Evolutionary conservation across 2,329 filamentous ascomycete species (phyloP).

Genomic region (Chaetomium strumarium): DNA sequence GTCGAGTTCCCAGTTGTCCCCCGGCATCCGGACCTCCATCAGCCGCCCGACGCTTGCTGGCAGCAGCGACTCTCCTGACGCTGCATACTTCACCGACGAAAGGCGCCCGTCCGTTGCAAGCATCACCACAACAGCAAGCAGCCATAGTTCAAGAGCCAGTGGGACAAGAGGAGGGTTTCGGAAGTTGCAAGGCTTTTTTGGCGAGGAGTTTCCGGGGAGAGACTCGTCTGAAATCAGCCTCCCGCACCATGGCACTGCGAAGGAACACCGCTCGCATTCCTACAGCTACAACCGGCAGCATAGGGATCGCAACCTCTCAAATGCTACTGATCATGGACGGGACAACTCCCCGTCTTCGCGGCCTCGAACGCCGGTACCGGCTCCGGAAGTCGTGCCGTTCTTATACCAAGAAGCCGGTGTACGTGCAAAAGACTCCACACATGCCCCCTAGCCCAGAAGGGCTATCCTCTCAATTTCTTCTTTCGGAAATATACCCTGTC

Average conservation of each 20-base stretch:
- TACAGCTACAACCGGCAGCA: conserved; percentile 55
- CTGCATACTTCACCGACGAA: conserved; percentile 60
- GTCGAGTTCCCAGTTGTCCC: conserved; percentile 60
- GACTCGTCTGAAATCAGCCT: conserved; percentile 71
- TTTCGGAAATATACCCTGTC: conserved; percentile 9
- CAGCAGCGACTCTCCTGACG: conserved; percentile 56
- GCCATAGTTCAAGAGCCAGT: conserved; percentile 72
- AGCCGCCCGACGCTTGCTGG: conserved; percentile 35
- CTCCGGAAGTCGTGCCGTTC: conserved; percentile 95
- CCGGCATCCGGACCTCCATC: conserved; percentile 55
- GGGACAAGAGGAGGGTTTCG: conserved; percentile 66
- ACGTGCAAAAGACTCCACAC: conserved; percentile 33
- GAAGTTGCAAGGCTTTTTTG: conserved; percentile 87
- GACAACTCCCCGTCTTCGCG: conserved; percentile 72
- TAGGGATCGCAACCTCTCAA: conserved; percentile 77
- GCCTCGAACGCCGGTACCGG: conserved; percentile 78
- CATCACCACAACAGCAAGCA: conserved; percentile 74
- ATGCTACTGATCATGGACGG: conserved; percentile 63
- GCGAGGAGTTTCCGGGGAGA: conserved; percentile 73
- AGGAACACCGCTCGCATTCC: conserved; percentile 58
- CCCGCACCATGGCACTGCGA: conserved; percentile 43
- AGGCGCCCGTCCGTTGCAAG: conserved; percentile 84
- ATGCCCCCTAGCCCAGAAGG: conserved; percentile 5
- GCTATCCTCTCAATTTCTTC: conserved; percentile 23
- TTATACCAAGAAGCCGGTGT: conserved; percentile 83